Evolutionary conservation across 2,329 filamentous ascomycete species (phyloP).

Genomic region (Xylariaceae sp.): DNA sequence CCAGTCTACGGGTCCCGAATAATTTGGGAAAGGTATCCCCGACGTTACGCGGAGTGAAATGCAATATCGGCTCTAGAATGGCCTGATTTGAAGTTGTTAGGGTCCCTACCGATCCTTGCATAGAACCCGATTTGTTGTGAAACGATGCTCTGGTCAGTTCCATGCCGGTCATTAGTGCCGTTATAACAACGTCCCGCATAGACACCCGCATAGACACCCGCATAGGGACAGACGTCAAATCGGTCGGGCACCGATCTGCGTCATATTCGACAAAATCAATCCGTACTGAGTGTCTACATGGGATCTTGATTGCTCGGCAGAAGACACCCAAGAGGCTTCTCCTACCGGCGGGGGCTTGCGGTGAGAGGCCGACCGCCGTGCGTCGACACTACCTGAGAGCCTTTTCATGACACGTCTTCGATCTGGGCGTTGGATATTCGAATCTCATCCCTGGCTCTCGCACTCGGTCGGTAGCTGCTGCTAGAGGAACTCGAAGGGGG

Average conservation of each 20-base stretch:
- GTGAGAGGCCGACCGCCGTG: neutral
- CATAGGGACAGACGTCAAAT: slow-evolving; percentile 13
- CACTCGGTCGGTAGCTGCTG: slow-evolving; percentile 4
- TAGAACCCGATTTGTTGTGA: slow-evolving; percentile 10
- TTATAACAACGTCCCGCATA: slow-evolving; percentile 11
- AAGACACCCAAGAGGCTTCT: slow-evolving; percentile 17
- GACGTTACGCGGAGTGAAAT: slow-evolving; percentile 10
- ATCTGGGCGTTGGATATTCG: neutral
- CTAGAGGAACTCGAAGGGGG: neutral
- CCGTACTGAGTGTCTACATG: slow-evolving; percentile 7
- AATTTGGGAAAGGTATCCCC: neutral
- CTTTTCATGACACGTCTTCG: neutral
- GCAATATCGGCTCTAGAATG: slow-evolving; percentile 13
- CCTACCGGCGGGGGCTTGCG: neutral
- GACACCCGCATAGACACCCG: slow-evolving; percentile 17
- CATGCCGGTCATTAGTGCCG: slow-evolving; percentile 19
- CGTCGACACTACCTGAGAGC: neutral
- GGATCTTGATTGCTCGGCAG: slow-evolving; percentile 11
- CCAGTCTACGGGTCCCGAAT: neutral
- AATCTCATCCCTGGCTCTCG: neutral
- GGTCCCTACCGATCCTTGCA: slow-evolving; percentile 13
- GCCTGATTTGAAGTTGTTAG: slow-evolving; percentile 14
- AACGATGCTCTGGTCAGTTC: slow-evolving; percentile 13
- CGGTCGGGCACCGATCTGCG: slow-evolving; percentile 15
- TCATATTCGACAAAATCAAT: slow-evolving; percentile 16